A percentile compares a stretch with the other conserved stretches of the same genome.
Evolutionary conservation across 345 rosid species (phyloP).

Genomic region (Eucalyptus victrix): DNA sequence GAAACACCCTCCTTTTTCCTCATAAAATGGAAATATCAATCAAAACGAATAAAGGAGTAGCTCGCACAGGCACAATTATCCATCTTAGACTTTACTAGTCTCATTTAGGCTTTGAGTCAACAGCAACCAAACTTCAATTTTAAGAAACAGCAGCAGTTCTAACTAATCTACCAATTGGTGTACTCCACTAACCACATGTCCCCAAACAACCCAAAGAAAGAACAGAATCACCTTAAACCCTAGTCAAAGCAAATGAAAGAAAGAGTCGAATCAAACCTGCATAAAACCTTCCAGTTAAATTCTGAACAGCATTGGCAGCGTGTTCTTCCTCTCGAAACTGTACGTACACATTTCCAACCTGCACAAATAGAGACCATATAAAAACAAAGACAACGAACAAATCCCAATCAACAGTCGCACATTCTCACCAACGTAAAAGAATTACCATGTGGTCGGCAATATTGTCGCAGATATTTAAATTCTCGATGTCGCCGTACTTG

Average conservation of each 20-base stretch:
- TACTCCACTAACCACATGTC: neutral
- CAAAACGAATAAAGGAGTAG: neutral
- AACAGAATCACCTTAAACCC: neutral
- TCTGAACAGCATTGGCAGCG: conserved; percentile 33
- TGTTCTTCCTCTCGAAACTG: conserved; percentile 58
- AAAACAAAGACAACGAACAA: neutral
- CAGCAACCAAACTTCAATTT: neutral
- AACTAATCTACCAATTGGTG: neutral
- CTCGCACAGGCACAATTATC: neutral
- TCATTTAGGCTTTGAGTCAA: neutral
- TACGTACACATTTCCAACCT: conserved; percentile 58
- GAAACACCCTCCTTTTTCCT: neutral
- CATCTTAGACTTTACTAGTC: neutral
- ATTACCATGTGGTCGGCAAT: conserved; percentile 49
- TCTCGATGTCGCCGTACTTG: conserved; percentile 40
- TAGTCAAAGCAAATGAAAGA: neutral
- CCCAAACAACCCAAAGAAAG: neutral
- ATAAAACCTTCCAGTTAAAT: conserved; percentile 34
- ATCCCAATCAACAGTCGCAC: neutral
- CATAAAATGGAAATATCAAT: neutral
- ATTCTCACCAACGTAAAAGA: neutral
- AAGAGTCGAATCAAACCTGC: conserved; percentile 12
- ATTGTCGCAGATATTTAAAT: conserved; percentile 44
- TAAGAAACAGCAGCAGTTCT: neutral
- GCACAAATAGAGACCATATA: neutral